Conservation (phyloP, 164 flowering plant genomes). For the Vitis cinerea region DNA sequence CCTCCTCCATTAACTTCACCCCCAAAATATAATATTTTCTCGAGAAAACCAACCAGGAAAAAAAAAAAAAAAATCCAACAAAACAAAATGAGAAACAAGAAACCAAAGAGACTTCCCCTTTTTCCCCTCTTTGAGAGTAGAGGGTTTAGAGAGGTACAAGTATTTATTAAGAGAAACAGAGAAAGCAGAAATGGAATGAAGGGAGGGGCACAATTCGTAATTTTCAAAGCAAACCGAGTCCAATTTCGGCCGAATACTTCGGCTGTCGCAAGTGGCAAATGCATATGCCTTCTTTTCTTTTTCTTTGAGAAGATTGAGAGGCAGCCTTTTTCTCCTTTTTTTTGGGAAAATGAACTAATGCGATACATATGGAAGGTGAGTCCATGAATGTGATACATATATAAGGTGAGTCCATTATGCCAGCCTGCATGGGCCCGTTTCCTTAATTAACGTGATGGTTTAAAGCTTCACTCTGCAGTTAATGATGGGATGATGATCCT, state of each 20-base stretch:
- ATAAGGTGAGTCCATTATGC: too few species aligned
- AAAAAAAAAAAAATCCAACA: neutral
- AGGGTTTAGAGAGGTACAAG: neutral
- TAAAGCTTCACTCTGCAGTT: too few species aligned
- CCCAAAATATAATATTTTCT: neutral
- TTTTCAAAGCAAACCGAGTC: conserved; percentile 10
- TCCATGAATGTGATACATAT: too few species aligned
- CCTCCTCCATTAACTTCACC: conserved; percentile 17
- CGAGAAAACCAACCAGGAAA: neutral
- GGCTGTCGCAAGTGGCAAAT: conserved; percentile 2
- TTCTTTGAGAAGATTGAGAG: too few species aligned
- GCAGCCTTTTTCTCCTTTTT: too few species aligned
- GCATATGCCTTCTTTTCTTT: neutral
- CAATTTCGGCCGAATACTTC: conserved; percentile 14
- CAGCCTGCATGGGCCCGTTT: too few species aligned
- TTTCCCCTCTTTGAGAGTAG: neutral
- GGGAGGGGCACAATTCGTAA: conserved; percentile 20
- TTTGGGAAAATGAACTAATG: too few species aligned
- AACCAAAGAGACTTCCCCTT: neutral
- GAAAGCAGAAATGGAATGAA: conserved; percentile 7
- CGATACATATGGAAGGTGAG: too few species aligned
- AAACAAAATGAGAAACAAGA: neutral
- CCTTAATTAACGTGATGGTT: too few species aligned
- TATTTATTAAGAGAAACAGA: conserved; percentile 3
- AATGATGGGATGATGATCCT: too few species aligned